A percentile compares a stretch with the other conserved stretches of the same genome.
Evolutionary conservation across 805 yeast species (phyloP).

Genomic region (Teunomyces gatunensis): DNA sequence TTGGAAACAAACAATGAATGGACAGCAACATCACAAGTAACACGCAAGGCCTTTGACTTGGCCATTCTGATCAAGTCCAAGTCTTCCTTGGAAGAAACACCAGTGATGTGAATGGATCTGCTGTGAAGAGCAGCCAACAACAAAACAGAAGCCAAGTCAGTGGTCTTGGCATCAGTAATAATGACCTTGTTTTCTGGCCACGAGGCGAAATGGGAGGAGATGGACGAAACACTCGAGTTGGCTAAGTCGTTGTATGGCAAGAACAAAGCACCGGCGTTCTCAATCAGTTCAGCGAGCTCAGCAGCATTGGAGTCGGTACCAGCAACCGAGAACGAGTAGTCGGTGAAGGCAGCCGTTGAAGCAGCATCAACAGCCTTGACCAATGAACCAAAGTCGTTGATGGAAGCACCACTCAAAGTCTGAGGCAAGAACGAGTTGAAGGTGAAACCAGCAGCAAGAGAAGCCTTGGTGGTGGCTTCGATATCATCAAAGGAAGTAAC

Average conservation of each 20-base stretch:
- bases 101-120: constrained; percentile 85
- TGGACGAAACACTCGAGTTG: constrained; percentile 68
- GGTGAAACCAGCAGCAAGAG: constrained; percentile 85
- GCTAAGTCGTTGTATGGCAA: constrained; percentile 76
- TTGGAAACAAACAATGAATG: constrained; percentile 74
- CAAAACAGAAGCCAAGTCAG: constrained; percentile 89
- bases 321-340: constrained; percentile 78
- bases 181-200: constrained; percentile 88
- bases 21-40: constrained; percentile 87
- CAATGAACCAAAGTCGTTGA: constrained; percentile 65
- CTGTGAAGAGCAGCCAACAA: constrained; percentile 84
- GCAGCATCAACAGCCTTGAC: constrained; percentile 59
- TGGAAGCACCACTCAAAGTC: constrained; percentile 57
- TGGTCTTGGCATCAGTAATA: constrained; percentile 86
- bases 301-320: constrained; percentile 71
- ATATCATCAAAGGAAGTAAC: constrained; percentile 71
- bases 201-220: constrained; percentile 71
- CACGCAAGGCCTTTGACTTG: constrained; percentile 74
- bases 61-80: constrained; percentile 81
- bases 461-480: constrained; percentile 64
- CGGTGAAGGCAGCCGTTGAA: constrained; percentile 66
- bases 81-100: constrained; percentile 78
- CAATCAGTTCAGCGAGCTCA: constrained; percentile 58
- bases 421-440: constrained; percentile 78
- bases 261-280: constrained; percentile 72